Evolutionary conservation across 176 grass and related monocot genomes (phyloP).

Genomic region (Triticum monococcum): DNA sequence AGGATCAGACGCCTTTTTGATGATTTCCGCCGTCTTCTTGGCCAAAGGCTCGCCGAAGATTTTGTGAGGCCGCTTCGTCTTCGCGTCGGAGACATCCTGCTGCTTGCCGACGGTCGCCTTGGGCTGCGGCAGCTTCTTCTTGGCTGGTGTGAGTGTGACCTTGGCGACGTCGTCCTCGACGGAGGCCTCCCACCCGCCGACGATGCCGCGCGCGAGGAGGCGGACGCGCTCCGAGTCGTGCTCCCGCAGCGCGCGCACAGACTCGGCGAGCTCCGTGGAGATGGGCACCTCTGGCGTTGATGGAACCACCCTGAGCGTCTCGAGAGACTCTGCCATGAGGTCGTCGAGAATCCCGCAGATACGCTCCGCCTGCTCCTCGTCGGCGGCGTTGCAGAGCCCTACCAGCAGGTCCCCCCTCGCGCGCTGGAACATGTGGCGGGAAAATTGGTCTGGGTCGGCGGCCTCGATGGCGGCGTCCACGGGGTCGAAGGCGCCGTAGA

Average conservation of each 20-base stretch:
- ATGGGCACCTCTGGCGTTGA: not conserved
- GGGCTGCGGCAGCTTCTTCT: too few species aligned
- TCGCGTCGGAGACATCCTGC: too few species aligned
- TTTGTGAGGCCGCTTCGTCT: too few species aligned
- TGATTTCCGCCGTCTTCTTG: too few species aligned
- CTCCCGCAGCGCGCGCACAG: not conserved
- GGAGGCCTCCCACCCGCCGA: not conserved
- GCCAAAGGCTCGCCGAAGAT: too few species aligned
- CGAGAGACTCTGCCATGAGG: not conserved
- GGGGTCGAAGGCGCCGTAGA: not conserved
- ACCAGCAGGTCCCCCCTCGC: not conserved
- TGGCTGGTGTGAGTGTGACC: not conserved
- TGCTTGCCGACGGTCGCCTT: too few species aligned
- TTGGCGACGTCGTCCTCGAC: not conserved
- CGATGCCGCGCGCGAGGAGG: not conserved
- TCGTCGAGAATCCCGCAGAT: conserved; percentile 1
- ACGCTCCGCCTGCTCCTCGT: not conserved
- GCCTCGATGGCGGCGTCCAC: conserved; percentile 11
- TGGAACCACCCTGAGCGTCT: too few species aligned
- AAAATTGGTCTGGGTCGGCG: not conserved
- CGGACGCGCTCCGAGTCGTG: conserved; percentile 18
- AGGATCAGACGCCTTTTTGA: too few species aligned
- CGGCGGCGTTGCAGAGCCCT: not conserved
- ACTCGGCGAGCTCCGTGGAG: not conserved
- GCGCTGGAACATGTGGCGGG: not conserved